phyloP scores from a whole-genome alignment of 495 filamentous ascomycete species.

The Cercophora scortea region DNA sequence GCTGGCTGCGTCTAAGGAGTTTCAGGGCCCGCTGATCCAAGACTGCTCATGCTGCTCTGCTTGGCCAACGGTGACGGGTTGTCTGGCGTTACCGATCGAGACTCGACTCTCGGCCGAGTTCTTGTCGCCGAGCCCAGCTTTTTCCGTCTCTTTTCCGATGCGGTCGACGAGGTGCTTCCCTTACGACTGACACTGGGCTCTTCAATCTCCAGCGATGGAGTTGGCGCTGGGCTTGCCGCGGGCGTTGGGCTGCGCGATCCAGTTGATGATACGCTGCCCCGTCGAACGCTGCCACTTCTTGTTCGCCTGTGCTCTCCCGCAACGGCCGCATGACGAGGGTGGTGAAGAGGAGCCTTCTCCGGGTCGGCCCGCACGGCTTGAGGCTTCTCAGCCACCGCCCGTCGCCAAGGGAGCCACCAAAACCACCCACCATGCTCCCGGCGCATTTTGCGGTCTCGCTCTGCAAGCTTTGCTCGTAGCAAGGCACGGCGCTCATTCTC shows the following conservation, averaged over 20 bases:
- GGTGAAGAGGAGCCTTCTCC: constrained; percentile 30
- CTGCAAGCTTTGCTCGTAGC: constrained; percentile 58
- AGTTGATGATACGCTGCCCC: constrained; percentile 36
- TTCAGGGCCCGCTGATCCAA: neutral
- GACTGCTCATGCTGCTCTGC: constrained; percentile 35
- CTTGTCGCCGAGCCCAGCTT: constrained; percentile 26
- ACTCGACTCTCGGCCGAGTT: constrained; percentile 31
- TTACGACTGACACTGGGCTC: constrained; percentile 30
- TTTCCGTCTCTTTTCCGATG: constrained; percentile 44
- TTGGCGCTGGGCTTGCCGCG: constrained; percentile 5
- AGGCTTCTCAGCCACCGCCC: constrained; percentile 26
- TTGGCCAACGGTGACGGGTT: constrained; percentile 41
- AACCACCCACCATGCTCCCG: constrained; percentile 68
- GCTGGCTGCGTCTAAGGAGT: constrained; percentile 4
- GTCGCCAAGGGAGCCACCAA: constrained; percentile 67
- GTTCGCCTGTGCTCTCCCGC: constrained; percentile 37
- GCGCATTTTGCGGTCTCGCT: constrained; percentile 56
- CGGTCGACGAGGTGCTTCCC: constrained; percentile 37
- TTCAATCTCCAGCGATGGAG: constrained; percentile 28
- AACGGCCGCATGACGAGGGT: constrained; percentile 30
- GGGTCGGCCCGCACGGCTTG: constrained; percentile 12
- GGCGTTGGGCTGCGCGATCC: constrained; percentile 44
- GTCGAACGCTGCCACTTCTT: constrained; percentile 39
- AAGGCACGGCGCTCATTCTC: constrained; percentile 84
- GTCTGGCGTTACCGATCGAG: constrained; percentile 44